Conservation (phyloP, 306 rosid species). For the Glycine soja region DNA sequence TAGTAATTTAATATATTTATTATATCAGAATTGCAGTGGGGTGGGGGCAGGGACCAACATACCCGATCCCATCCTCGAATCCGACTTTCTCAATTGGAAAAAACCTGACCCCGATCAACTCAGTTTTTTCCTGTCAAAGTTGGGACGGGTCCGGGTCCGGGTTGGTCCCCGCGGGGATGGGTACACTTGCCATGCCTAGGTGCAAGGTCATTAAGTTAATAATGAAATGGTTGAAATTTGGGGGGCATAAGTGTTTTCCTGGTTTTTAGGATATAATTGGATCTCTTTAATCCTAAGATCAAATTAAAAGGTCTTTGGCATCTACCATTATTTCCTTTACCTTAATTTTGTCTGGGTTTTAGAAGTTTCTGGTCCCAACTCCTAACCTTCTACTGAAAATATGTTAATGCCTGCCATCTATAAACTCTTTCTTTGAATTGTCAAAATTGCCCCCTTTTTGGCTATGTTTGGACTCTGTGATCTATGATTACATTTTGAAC, state of each 20-base stretch:
- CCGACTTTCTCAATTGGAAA: too few relatives aligned
- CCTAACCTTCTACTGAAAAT: conserved; percentile 22
- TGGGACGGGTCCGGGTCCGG: too few relatives aligned
- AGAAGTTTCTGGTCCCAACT: not conserved
- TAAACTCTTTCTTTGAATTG: conserved; percentile 10
- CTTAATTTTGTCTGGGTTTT: not conserved
- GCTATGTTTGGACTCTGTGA: conserved; percentile 3
- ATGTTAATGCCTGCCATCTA: not conserved
- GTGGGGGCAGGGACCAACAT: too few relatives aligned
- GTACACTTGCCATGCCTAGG: too few relatives aligned
- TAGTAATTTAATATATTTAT: too few relatives aligned
- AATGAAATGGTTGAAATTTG: conserved; percentile 13
- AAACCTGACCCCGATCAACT: too few relatives aligned
- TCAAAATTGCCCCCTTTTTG: not conserved
- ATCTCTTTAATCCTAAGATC: not conserved
- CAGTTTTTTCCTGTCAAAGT: too few relatives aligned
- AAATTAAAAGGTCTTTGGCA: conserved; percentile 6
- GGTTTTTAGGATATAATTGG: conserved; percentile 13
- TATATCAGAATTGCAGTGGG: too few relatives aligned
- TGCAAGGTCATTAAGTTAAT: conserved; percentile 21
- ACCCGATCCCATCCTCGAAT: too few relatives aligned
- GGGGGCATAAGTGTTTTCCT: conserved; percentile 23
- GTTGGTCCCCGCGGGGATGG: too few relatives aligned
- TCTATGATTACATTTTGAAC: not conserved
- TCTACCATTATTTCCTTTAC: not conserved